Conservation (phyloP, 1,139 yeast genomes). For the Trichomonascaceae sp. region DNA sequence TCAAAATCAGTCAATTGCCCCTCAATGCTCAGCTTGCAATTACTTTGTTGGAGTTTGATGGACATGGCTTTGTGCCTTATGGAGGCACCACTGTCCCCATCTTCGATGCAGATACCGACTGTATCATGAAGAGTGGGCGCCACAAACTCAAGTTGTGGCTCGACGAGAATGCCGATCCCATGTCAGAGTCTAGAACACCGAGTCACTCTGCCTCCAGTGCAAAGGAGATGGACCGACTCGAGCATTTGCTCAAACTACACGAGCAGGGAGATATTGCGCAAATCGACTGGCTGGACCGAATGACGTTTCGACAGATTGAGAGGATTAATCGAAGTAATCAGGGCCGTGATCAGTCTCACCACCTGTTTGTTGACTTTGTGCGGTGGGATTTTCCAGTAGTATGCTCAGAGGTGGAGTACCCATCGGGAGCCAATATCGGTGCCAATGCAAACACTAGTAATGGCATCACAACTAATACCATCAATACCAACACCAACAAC, state of each 20-base stretch:
- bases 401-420: conserved; percentile 46
- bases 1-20: conserved; percentile 56
- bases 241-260: conserved; percentile 44
- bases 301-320: conserved; percentile 49
- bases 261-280: conserved; percentile 54
- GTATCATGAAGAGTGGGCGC: conserved; percentile 43
- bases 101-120: conserved; percentile 35
- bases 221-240: conserved; percentile 31
- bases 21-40: conserved; percentile 47
- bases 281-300: conserved; percentile 64
- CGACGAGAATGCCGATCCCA: conserved; percentile 25
- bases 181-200: conserved; percentile 19
- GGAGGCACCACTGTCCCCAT: conserved; percentile 50
- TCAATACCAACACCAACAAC: too few species aligned
- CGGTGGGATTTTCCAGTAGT: conserved; percentile 74
- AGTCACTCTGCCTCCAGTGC: conserved; percentile 15
- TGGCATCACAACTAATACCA: neutral
- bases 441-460: neutral
- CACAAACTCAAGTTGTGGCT: conserved; percentile 36
- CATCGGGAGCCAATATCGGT: too few species aligned
- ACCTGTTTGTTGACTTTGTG: conserved; percentile 55
- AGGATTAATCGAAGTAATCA: conserved; percentile 18
- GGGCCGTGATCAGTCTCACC: conserved; percentile 25
- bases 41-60: conserved; percentile 51
- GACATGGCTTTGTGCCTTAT: conserved; percentile 34